A percentile compares a stretch with the other conserved stretches of the same genome.
These are phyloP conservation scores for Parafenestella ontariensis DNA, from an alignment of 2,329 filamentous ascomycete species.

Conservation along the genomic window DNA sequence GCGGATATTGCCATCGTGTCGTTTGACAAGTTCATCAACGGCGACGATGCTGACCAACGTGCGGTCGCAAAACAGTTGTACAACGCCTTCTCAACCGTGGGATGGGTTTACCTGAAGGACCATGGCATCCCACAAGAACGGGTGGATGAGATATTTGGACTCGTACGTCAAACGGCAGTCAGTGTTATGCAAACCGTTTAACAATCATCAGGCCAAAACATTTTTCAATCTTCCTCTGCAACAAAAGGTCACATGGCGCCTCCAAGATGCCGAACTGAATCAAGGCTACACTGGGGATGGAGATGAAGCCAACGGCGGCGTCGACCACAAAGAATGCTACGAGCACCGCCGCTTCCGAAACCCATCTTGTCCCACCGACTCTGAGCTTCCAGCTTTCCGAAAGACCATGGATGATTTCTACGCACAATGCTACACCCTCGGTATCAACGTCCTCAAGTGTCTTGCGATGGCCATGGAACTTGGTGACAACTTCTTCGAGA, in stretches of 20 bases:
- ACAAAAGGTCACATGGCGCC: conserved; percentile 47
- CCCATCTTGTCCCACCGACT: conserved; percentile 23
- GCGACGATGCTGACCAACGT: conserved; percentile 23
- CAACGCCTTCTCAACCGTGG: conserved; percentile 48
- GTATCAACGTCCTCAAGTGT: conserved; percentile 30
- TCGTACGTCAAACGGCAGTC: conserved; percentile 22
- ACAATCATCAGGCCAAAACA: conserved; percentile 30
- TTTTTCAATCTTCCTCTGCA: conserved; percentile 47
- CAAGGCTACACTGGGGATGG: conserved; percentile 50
- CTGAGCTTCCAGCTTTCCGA: conserved; percentile 34
- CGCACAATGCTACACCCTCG: conserved; percentile 27
- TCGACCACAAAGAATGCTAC: conserved; percentile 39
- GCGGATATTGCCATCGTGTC: conserved; percentile 34
- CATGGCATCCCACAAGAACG: conserved; percentile 47
- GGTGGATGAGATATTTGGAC: conserved; percentile 38
- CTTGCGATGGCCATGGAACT: conserved; percentile 38
- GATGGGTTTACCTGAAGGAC: conserved; percentile 54
- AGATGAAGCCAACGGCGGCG: conserved; percentile 42
- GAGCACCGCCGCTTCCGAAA: conserved; percentile 31
- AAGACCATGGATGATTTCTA: conserved; percentile 32
- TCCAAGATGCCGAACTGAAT: conserved; percentile 47
- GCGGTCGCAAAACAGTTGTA: conserved; percentile 44
- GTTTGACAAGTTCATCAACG: conserved; percentile 34
- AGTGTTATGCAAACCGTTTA: neutral
- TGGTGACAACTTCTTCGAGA: conserved; percentile 32